Conservation (phyloP, 371 early-diverging fungal species). For the Lichtheimia corymbifera region DNA sequence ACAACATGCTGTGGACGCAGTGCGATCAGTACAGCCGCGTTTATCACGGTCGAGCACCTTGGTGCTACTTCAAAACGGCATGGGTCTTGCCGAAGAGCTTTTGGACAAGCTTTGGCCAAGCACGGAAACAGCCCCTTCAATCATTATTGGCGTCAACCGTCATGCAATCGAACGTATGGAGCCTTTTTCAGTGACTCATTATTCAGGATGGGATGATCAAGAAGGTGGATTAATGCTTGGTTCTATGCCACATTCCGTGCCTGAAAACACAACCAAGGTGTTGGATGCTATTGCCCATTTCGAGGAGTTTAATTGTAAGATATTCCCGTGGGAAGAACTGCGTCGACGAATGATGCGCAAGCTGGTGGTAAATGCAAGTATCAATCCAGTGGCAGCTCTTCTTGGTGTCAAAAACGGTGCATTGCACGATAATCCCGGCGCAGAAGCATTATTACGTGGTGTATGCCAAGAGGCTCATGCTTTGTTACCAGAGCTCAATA, state of each 20-base stretch:
- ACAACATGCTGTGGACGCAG: constrained; percentile 48
- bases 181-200: constrained; percentile 49
- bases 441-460: constrained; percentile 17
- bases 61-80: constrained; percentile 64
- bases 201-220: constrained; percentile 48
- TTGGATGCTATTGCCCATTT: constrained; percentile 23
- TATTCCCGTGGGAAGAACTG: constrained; percentile 41
- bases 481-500: constrained; percentile 27
- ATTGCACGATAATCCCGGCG: constrained; percentile 21
- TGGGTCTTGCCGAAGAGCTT: constrained; percentile 60
- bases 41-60: constrained; percentile 41
- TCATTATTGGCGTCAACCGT: constrained; percentile 58
- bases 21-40: constrained; percentile 33
- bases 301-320: constrained; percentile 26
- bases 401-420: constrained; percentile 46
- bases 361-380: constrained; percentile 58
- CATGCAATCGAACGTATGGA: constrained; percentile 46
- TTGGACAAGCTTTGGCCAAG: constrained; percentile 33
- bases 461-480: constrained; percentile 35
- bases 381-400: constrained; percentile 61
- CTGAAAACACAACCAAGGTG: constrained; percentile 11
- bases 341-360: constrained; percentile 49
- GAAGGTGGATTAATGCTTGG: constrained; percentile 38
- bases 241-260: constrained; percentile 16
- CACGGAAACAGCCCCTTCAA: constrained; percentile 26